phyloP scores from a whole-genome alignment of 805 yeast species.

The Candida xyloterini region DNA sequence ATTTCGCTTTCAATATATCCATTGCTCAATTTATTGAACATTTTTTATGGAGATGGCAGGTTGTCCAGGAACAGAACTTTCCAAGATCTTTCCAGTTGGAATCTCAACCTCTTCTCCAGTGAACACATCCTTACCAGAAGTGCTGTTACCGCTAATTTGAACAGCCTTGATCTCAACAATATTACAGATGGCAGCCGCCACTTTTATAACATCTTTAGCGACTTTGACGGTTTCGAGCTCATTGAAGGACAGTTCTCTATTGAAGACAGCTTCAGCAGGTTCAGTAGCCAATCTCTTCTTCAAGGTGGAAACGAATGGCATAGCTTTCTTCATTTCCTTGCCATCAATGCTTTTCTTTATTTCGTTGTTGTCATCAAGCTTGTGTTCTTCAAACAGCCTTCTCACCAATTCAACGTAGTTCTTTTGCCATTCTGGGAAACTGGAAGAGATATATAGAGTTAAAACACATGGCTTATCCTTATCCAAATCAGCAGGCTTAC shows the following conservation, averaged over 20 bases:
- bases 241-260: slow-evolving; percentile 81
- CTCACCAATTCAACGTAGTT: slow-evolving; percentile 65
- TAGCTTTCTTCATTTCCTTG: slow-evolving; percentile 94
- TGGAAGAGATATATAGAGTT: slow-evolving; percentile 67
- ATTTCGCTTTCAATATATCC: slow-evolving; percentile 7
- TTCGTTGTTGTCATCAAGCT: slow-evolving; percentile 61
- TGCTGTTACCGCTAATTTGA: slow-evolving; percentile 60
- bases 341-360: slow-evolving; percentile 64
- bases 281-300: slow-evolving; percentile 76
- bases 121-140: slow-evolving; percentile 58
- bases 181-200: slow-evolving; percentile 58
- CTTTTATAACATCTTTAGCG: slow-evolving; percentile 54
- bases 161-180: slow-evolving; percentile 60
- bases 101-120: slow-evolving; percentile 71
- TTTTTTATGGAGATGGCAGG: slow-evolving; percentile 84
- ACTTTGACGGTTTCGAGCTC: slow-evolving; percentile 66
- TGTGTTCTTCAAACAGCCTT: slow-evolving; percentile 62
- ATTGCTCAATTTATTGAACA: slow-evolving; percentile 27
- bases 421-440: slow-evolving; percentile 75
- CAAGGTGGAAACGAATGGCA: slow-evolving; percentile 90
- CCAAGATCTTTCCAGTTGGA: slow-evolving; percentile 65
- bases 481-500: slow-evolving; percentile 73
- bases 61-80: slow-evolving; percentile 85
- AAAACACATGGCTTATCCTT: slow-evolving; percentile 67
- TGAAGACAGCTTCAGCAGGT: slow-evolving; percentile 75